Evolutionary conservation across 2,329 filamentous ascomycete genomes (phyloP).

Genomic region (Trichoderma sp.): DNA sequence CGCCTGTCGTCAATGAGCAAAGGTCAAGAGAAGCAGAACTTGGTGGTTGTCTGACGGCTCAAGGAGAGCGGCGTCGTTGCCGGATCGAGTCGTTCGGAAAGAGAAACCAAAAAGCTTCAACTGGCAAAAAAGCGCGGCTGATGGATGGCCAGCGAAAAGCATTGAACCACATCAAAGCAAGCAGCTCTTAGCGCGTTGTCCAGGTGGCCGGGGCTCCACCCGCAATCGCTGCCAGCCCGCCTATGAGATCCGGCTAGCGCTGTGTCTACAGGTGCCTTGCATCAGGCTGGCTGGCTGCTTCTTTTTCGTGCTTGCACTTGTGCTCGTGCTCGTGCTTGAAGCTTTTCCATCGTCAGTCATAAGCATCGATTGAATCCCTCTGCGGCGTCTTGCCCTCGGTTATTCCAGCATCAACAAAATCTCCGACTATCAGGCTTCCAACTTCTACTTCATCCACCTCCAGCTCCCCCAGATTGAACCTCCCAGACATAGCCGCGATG

Average conservation of each 20-base stretch:
- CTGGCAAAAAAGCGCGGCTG: constrained; percentile 29
- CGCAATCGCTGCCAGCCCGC: constrained; percentile 22
- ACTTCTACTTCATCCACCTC: too few species aligned
- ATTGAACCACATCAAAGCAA: constrained; percentile 2
- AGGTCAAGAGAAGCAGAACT: background rate
- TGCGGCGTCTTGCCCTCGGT: background rate
- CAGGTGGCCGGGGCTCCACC: constrained; percentile 22
- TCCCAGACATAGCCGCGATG: constrained; percentile 43
- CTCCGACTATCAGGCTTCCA: background rate
- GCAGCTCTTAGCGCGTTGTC: constrained; percentile 25
- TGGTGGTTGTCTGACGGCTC: constrained; percentile 16
- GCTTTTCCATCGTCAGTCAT: background rate
- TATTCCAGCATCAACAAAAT: background rate
- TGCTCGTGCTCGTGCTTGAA: background rate
- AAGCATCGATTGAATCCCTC: background rate
- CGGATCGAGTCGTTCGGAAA: background rate
- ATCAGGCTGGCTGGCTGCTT: constrained; percentile 14
- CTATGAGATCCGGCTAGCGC: constrained; percentile 15
- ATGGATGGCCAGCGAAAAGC: background rate
- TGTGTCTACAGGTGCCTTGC: constrained; percentile 26
- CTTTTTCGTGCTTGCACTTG: constrained; percentile 6
- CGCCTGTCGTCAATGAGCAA: too few species aligned
- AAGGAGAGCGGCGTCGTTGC: constrained; percentile 16
- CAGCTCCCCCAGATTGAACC: background rate
- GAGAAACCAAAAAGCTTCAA: constrained; percentile 20